Conservation (phyloP, 2,329 filamentous ascomycete species). For the Teratosphaeria destructans region DNA sequence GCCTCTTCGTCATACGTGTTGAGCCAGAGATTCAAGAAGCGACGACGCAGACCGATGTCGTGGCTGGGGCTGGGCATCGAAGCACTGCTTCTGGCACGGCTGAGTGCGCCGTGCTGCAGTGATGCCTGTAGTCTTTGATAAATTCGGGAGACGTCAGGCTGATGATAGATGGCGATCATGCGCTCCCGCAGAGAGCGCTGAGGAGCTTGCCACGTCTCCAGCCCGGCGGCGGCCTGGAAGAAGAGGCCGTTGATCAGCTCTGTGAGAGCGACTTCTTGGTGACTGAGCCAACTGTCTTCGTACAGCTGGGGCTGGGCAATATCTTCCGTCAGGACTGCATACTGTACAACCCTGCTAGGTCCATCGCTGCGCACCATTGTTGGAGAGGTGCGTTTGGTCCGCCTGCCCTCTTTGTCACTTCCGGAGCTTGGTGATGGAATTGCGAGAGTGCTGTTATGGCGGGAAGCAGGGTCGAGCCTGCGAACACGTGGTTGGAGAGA, state of each 20-base stretch:
- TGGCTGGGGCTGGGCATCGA: slow-evolving; percentile 38
- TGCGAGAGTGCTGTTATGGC: slow-evolving; percentile 4
- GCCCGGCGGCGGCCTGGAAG: slow-evolving; percentile 26
- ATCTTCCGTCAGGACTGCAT: slow-evolving; percentile 20
- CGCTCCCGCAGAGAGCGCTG: slow-evolving; percentile 31
- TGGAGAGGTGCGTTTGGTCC: background rate
- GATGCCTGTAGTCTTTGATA: slow-evolving; percentile 50
- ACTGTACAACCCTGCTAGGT: background rate
- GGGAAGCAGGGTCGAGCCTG: background rate
- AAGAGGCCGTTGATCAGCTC: slow-evolving; percentile 51
- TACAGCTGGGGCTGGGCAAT: slow-evolving; percentile 48
- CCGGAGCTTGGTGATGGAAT: background rate
- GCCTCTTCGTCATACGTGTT: slow-evolving; percentile 44
- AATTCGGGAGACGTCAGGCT: slow-evolving; percentile 38
- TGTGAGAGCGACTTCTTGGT: slow-evolving; percentile 52
- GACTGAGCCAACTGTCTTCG: slow-evolving; percentile 52
- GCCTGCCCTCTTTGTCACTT: background rate
- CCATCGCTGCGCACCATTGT: background rate
- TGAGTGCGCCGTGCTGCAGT: slow-evolving; percentile 46
- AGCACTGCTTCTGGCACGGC: slow-evolving; percentile 43
- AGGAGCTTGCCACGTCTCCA: background rate
- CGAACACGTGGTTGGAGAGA: background rate
- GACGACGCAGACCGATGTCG: slow-evolving; percentile 48
- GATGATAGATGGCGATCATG: slow-evolving; percentile 46
- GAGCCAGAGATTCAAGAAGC: slow-evolving; percentile 48